Evolutionary conservation across 306 rosid genomes (phyloP), one percentile per base, ranked within the genome.

Genomic region (Datisca glomerata): DNA sequence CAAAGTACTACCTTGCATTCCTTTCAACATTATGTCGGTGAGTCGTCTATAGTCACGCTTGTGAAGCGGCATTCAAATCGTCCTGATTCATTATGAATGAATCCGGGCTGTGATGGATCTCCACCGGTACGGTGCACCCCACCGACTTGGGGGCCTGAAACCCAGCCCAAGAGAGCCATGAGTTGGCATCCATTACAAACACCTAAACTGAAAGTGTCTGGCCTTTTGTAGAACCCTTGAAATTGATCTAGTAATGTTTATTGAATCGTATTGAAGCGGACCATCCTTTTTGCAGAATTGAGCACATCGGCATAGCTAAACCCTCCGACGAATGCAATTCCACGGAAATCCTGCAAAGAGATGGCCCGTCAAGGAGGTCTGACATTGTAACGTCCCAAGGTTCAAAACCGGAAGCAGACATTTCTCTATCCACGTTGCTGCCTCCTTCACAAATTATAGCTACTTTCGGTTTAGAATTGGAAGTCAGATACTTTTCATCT

Each of bases 161-260:
- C 96, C 78, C 81, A 21, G 81, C 81, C 64, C 81, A n/a, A n/a
- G n/a, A n/a, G n/a, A n/a, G n/a, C n/a, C n/a, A n/a, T n/a, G n/a
- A n/a, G n/a, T n/a, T n/a, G 96, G 63, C 96, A 86, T 7, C 96
- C 96, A 51, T 86, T 86, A 71, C 96, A 86, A 48, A 86, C 80
- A n/a, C n/a, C n/a, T n/a, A n/a, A n/a, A n/a, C n/a, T n/a, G n/a
- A n/a, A n/a, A n/a, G n/a, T n/a, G n/a, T n/a, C n/a, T n/a, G n/a
- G n/a, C n/a, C n/a, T n/a, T n/a, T n/a, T n/a, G n/a, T n/a, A n/a
- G n/a, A n/a, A 12, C 54, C 78, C 94, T 46, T 86, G 94, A 71
- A 86, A 86, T 39, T 86, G 94, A 48, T 73, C 63, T 18, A 86
- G 22, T 38, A 81, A 57, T 12, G 68, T 21, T 64, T 79, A 25